Evolutionary conservation across 176 grass and related monocot species (phyloP).

Genomic region (Thalia dealbata): DNA sequence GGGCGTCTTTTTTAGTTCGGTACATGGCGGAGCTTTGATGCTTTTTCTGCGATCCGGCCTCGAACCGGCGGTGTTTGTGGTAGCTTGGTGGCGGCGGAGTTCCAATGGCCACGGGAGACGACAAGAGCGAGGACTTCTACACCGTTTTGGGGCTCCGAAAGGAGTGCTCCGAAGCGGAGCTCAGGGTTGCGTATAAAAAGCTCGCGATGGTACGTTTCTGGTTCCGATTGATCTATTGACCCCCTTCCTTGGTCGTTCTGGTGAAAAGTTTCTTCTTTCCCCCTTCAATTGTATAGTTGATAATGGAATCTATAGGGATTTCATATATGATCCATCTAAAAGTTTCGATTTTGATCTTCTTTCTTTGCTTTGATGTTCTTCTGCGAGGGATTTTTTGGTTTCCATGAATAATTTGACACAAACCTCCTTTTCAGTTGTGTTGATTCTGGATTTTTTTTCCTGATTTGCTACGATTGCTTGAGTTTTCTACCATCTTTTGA

Average conservation of each 20-base stretch:
- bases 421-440: not conserved
- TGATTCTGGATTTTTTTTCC: too few relatives aligned
- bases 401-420: not conserved
- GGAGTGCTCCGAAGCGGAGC: slow-evolving; percentile 71
- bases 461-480: too few relatives aligned
- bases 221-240: too few relatives aligned
- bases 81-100: not conserved
- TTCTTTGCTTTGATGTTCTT: not conserved
- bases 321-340: not conserved
- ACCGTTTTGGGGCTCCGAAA: slow-evolving; percentile 65
- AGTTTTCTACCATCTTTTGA: not conserved
- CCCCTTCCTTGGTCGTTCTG: too few relatives aligned
- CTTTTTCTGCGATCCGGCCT: not conserved
- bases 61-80: not conserved
- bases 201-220: slow-evolving; percentile 65
- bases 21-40: not conserved
- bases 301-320: not conserved
- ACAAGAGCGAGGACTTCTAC: slow-evolving; percentile 58
- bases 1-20: not conserved
- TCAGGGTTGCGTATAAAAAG: slow-evolving; percentile 68
- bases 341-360: not conserved
- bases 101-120: slow-evolving; percentile 38
- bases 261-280: not conserved
- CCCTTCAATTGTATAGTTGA: not conserved
- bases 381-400: not conserved